Conservation (phyloP, 2,329 filamentous ascomycete species). For the Fusarium algeriense region DNA sequence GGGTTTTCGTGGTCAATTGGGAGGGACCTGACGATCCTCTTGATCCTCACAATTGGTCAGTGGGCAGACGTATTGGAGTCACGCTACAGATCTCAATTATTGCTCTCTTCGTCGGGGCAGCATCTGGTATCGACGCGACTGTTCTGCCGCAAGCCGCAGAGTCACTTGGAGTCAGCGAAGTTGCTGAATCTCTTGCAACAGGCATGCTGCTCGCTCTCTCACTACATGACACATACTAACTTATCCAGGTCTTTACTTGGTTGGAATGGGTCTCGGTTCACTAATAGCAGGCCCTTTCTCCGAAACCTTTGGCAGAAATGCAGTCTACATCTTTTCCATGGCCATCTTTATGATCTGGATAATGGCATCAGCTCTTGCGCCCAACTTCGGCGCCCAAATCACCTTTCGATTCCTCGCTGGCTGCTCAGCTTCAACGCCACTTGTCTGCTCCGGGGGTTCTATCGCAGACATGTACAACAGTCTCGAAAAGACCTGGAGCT, state of each 20-base stretch:
- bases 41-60: constrained; percentile 61
- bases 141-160: constrained; percentile 59
- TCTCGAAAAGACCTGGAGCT: constrained; percentile 53
- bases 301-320: constrained; percentile 55
- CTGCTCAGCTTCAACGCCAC: constrained; percentile 59
- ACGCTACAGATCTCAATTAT: constrained; percentile 61
- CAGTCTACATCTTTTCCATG: constrained; percentile 56
- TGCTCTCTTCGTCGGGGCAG: constrained; percentile 62
- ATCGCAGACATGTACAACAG: constrained; percentile 56
- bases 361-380: constrained; percentile 58
- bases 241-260: constrained; percentile 46
- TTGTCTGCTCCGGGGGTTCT: constrained; percentile 58
- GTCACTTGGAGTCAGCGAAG: constrained; percentile 62
- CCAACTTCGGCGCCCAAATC: constrained; percentile 57
- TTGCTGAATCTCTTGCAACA: constrained; percentile 63
- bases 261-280: constrained; percentile 54
- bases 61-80: constrained; percentile 53
- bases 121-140: constrained; percentile 65
- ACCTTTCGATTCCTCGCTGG: constrained; percentile 63
- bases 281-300: constrained; percentile 55
- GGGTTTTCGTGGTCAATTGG: constrained; percentile 51
- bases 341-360: constrained; percentile 59
- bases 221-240: accelerated
- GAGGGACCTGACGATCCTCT: constrained; percentile 54
- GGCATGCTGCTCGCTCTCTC: constrained; percentile 36